Base-by-base conservation (phyloP, 331 rosid species). In the Quercus tomentella region DNA sequence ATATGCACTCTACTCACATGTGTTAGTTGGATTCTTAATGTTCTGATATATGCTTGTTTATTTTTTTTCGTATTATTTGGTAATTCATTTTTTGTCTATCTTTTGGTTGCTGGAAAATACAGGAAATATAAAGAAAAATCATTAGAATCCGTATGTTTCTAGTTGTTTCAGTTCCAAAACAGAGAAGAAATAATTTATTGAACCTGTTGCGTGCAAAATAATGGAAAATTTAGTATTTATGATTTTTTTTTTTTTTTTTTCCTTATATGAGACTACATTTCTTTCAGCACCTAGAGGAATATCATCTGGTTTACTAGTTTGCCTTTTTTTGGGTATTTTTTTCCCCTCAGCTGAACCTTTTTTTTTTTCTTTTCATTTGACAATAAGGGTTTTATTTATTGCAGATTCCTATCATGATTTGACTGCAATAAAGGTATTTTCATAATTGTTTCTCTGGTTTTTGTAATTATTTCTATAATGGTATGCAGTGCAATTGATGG, bases 401-500 rank as follows among this genome's bases (percentile, higher is more conserved):
- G 82, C 67, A 84, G 65, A 75, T 52, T 78, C 25, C 17, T 43
- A 30, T 60, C 30, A 28, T 28, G 61, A 11, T 74, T 52, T 26
- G 4, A 63, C 57, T 21, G 56, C 20, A 31, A 52, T 7, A 63
- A n/a, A 63, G 83, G 79, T 80, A 55, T 43, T 57, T 74, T 45
- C 83, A 70, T 31, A 74, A 58, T 72, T 69, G 30, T 25, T 76
- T 26, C 21, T 22, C 21, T 28, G 20, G 3, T 74, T 52, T 25
- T 70, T 60, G 9, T 31, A 25, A 9, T 55, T 70, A 33, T 25
- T 77, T 49, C 73, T 16, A 10, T 41, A 21, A 17, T 18, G 25
- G 26, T 15, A 23, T 23, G 72, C 51, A 28, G 12, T 1, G 14
- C 7, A 51, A 21, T 37, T 69, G 30, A 21, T 26, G 15, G 45